A percentile compares a stretch with the other conserved stretches of the same genome.
These are phyloP conservation scores for Fomitopsis palustris DNA, from an alignment of 1,284 basidiomycete species.

Conservation along the genomic window DNA sequence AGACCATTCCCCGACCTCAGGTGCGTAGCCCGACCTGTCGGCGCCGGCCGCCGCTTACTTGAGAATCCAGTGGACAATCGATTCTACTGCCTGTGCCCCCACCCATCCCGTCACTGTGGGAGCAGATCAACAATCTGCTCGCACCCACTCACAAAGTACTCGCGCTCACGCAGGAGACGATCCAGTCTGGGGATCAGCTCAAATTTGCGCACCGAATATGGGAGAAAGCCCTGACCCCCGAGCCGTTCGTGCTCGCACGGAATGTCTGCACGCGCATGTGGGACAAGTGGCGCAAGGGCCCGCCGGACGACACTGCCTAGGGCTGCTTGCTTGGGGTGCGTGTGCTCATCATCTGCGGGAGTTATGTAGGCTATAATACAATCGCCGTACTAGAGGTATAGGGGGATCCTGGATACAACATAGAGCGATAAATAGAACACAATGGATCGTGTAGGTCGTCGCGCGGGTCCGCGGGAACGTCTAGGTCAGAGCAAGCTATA, in stretches of 20 bases:
- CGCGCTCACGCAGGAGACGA: slow-evolving; percentile 20
- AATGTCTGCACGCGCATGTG: slow-evolving; percentile 26
- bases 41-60: background rate
- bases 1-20: slow-evolving; percentile 25
- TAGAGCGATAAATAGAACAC: background rate
- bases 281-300: slow-evolving; percentile 22
- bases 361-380: slow-evolving; percentile 1
- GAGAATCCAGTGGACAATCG: slow-evolving; percentile 11
- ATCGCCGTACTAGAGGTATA: background rate
- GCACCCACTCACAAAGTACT: slow-evolving; percentile 27
- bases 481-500: background rate
- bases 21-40: slow-evolving; percentile 14
- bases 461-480: background rate
- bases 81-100: slow-evolving; percentile 24
- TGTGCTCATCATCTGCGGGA: background rate
- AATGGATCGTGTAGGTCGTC: background rate
- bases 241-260: slow-evolving; percentile 28
- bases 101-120: slow-evolving; percentile 18
- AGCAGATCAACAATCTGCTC: slow-evolving; percentile 24
- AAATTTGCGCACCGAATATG: slow-evolving; percentile 24
- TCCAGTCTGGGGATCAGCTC: slow-evolving; percentile 24
- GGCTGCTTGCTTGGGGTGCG: background rate
- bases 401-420: background rate
- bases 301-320: slow-evolving; percentile 16
- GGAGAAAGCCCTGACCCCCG: slow-evolving; percentile 28